phyloP scores from a whole-genome alignment of 257 asterid species.

The Ajuga chamaepitys region DNA sequence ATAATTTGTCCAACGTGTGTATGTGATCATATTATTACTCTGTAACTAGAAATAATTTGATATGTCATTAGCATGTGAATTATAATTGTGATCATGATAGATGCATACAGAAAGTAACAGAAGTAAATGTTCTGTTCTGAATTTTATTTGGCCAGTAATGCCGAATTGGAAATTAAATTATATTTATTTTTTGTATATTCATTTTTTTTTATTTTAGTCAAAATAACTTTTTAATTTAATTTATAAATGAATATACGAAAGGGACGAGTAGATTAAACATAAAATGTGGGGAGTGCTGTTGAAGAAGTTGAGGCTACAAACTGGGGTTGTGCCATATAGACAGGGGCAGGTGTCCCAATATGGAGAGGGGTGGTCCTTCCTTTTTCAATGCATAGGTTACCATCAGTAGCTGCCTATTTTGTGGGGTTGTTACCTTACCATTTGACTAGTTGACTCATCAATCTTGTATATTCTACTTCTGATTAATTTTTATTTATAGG shows the following conservation, averaged over 20 bases:
- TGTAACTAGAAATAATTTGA: conserved; percentile 10
- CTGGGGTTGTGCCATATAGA: conserved; percentile 20
- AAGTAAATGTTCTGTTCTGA: too few species aligned
- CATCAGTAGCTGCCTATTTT: conserved; percentile 27
- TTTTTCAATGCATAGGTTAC: conserved; percentile 30
- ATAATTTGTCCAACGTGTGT: conserved; percentile 18
- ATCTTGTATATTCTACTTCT: conserved; percentile 10
- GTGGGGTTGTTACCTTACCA: conserved; percentile 21
- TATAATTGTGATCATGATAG: background rate
- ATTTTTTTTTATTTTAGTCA: too few species aligned
- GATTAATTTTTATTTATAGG: too few species aligned
- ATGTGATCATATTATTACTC: conserved; percentile 12
- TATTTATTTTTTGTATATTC: too few species aligned
- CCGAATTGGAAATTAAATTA: too few species aligned
- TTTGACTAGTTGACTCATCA: conserved; percentile 27
- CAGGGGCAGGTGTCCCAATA: conserved; percentile 36
- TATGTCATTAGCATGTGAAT: background rate
- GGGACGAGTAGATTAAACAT: conserved; percentile 10
- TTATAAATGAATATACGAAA: background rate
- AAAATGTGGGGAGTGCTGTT: conserved; percentile 32
- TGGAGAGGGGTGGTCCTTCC: conserved; percentile 52
- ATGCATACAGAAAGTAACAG: background rate
- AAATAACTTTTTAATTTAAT: too few species aligned
- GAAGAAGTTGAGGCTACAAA: conserved; percentile 44
- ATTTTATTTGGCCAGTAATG: too few species aligned